A percentile compares a stretch with the other conserved stretches of the same genome.
phyloP scores from a whole-genome alignment of 75 land plant genomes.

The Sequoia sempervirens region DNA sequence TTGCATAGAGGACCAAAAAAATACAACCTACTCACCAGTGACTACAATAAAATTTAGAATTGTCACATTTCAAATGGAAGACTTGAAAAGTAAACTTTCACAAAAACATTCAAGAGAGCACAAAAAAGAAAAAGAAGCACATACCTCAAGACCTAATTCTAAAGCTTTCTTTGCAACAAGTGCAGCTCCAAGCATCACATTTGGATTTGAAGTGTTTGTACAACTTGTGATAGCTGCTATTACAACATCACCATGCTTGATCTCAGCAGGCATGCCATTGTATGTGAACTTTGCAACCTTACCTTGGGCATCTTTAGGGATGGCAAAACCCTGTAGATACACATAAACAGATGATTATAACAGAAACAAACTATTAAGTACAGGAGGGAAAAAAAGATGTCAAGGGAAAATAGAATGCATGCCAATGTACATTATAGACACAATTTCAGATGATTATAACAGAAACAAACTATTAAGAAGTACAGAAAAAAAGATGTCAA shows the following conservation, averaged over 20 bases:
- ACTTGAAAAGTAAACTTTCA: not conserved
- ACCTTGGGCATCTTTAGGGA: slow-evolving; percentile 74
- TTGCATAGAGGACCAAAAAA: not conserved
- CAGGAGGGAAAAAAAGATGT: too few relatives aligned
- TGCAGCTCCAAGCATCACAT: slow-evolving; percentile 97
- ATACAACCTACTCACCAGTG: not conserved
- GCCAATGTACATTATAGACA: not conserved
- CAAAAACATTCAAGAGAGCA: not conserved
- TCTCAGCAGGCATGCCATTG: slow-evolving; percentile 82
- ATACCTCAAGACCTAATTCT: slow-evolving; percentile 77
- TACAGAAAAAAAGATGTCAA: not conserved
- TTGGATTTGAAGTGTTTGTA: slow-evolving; percentile 98
- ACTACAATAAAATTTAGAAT: not conserved
- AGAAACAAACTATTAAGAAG: not conserved
- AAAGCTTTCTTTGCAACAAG: slow-evolving; percentile 93
- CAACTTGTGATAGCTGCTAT: slow-evolving; percentile 97
- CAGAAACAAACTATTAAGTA: not conserved
- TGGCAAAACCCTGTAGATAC: slow-evolving; percentile 74
- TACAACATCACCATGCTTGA: slow-evolving; percentile 91
- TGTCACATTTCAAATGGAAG: not conserved
- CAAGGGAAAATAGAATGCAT: not conserved
- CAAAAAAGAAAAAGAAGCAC: slow-evolving; percentile 9
- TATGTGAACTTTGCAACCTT: slow-evolving; percentile 71
- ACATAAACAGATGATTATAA: not conserved
- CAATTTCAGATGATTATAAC: not conserved